phyloP scores from a whole-genome alignment of 768 basidiomycete genomes.

The Tephrocybe sp. region DNA sequence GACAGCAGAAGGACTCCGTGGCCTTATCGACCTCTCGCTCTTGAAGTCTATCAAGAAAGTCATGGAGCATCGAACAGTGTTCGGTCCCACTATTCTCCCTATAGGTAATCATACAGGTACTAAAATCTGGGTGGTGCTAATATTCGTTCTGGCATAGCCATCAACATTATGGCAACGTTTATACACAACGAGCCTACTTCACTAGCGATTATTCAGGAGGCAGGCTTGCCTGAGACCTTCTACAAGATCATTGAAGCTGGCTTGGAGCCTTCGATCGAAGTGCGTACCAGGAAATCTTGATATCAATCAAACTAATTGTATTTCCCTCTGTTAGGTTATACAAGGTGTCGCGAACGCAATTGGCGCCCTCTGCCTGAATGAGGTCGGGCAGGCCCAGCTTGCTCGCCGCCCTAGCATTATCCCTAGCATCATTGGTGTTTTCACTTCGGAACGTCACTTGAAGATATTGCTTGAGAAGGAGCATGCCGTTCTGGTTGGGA shows the following conservation, averaged over 20 bases:
- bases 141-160: conserved; percentile 44
- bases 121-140: conserved; percentile 6
- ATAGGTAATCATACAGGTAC: conserved; percentile 49
- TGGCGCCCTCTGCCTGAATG: conserved; percentile 94
- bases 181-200: conserved; percentile 99
- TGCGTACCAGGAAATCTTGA: conserved; percentile 22
- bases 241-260: conserved; percentile 83
- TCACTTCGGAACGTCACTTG: conserved; percentile 80
- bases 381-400: conserved; percentile 81
- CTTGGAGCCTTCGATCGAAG: conserved; percentile 87
- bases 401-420: conserved; percentile 77
- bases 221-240: conserved; percentile 83
- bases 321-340: conserved; percentile 56
- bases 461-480: conserved; percentile 90
- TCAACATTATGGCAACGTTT: conserved; percentile 95
- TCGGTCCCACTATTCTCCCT: conserved; percentile 85
- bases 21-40: conserved; percentile 87
- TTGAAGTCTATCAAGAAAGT: conserved; percentile 85
- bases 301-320: neutral
- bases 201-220: conserved; percentile 88
- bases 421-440: conserved; percentile 79
- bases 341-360: conserved; percentile 94
- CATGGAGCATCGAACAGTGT: conserved; percentile 75
- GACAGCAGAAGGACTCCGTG: conserved; percentile 90
- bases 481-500: conserved; percentile 85